Percentiles rank a stretch among this genome's conserved stretches.
phyloP scores from a whole-genome alignment of 441 rosid genomes.

The Viola pubescens region DNA sequence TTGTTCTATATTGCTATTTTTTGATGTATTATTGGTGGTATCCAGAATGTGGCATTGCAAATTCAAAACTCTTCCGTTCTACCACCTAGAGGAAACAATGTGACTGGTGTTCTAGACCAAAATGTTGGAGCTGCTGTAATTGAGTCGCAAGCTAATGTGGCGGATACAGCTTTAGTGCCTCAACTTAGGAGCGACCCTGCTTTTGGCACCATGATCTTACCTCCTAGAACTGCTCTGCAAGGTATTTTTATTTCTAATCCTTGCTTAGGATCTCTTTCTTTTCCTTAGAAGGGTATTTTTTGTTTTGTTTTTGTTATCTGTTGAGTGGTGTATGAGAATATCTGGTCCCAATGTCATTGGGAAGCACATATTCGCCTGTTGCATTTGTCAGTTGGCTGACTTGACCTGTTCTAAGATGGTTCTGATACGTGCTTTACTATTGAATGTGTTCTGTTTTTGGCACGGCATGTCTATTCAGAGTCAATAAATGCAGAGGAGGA shows the following conservation, averaged over 20 bases:
- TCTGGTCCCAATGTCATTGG: no score
- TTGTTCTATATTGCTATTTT: neutral
- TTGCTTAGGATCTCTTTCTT: neutral
- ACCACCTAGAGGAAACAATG: slow-evolving; percentile 19
- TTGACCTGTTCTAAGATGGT: no score
- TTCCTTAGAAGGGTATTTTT: neutral
- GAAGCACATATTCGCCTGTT: no score
- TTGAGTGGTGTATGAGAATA: no score
- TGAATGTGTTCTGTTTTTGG: slow-evolving; percentile 2
- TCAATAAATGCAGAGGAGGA: slow-evolving; percentile 37
- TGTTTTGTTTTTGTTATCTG: neutral
- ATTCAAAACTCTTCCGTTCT: slow-evolving; percentile 22
- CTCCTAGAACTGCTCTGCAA: slow-evolving; percentile 20
- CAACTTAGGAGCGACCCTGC: slow-evolving; percentile 20
- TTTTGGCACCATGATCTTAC: slow-evolving; percentile 18
- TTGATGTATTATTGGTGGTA: neutral
- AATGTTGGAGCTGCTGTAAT: slow-evolving; percentile 12
- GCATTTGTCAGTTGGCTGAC: no score
- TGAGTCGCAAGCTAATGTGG: slow-evolving; percentile 12
- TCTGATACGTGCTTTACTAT: neutral
- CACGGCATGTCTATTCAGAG: slow-evolving; percentile 21
- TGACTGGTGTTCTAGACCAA: slow-evolving; percentile 19
- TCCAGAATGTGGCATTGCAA: slow-evolving; percentile 34
- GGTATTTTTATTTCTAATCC: slow-evolving; percentile 20
- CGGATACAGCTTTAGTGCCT: slow-evolving; percentile 19